Evolutionary conservation across 441 rosid genomes (phyloP).

Genomic region (Viola pubescens): DNA sequence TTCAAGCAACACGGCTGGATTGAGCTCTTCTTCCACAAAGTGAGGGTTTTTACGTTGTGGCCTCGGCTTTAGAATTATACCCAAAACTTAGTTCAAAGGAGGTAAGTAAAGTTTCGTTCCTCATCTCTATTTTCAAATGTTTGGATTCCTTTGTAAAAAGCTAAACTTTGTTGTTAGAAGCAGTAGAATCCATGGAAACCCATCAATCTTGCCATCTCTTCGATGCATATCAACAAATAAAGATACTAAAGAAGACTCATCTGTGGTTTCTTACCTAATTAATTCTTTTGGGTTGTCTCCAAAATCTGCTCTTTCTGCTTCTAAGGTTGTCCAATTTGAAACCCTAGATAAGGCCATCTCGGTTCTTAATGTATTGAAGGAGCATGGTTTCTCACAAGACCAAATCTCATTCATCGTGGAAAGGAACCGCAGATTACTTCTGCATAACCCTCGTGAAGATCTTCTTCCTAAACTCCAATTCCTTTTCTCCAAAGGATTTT

Average conservation of each 20-base stretch:
- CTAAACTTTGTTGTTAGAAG: too few species aligned
- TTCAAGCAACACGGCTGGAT: too few species aligned
- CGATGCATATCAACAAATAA: not conserved
- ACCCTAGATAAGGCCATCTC: slow-evolving; percentile 18
- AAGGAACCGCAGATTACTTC: slow-evolving; percentile 13
- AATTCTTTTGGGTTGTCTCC: slow-evolving; percentile 27
- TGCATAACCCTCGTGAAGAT: slow-evolving; percentile 9
- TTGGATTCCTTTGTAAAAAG: too few species aligned
- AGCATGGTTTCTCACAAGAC: slow-evolving; percentile 23
- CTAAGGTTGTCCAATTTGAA: slow-evolving; percentile 8
- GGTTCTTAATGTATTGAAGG: slow-evolving; percentile 13
- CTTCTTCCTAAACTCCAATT: slow-evolving; percentile 33
- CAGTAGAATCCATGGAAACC: not conserved
- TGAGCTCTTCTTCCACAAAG: too few species aligned
- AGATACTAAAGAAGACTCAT: slow-evolving; percentile 3
- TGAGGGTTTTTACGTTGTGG: too few species aligned
- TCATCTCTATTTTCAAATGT: too few species aligned
- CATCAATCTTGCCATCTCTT: not conserved
- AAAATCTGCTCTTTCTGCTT: slow-evolving; percentile 18
- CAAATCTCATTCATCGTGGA: slow-evolving; percentile 18
- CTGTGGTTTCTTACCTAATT: slow-evolving; percentile 24
- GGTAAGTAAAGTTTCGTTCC: too few species aligned
- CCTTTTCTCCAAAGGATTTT: slow-evolving; percentile 23
- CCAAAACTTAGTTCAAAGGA: too few species aligned
- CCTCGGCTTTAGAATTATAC: too few species aligned